These are phyloP conservation scores for Penicillium simplicissimum DNA, from an alignment of 495 filamentous ascomycete genomes.

Conservation along the genomic window DNA sequence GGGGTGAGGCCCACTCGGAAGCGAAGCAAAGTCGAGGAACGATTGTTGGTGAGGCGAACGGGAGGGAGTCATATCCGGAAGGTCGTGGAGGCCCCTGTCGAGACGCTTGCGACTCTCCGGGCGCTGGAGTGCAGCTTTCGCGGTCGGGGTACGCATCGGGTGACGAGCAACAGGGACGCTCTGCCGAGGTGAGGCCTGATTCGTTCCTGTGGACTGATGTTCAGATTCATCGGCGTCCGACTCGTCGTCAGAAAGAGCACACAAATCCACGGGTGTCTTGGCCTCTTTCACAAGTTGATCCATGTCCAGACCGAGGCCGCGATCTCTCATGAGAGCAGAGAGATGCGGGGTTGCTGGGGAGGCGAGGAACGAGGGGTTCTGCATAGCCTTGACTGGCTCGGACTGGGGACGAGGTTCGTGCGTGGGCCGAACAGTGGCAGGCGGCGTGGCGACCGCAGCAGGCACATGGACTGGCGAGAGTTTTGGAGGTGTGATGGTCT, in stretches of 20 bases:
- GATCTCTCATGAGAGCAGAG: conserved; percentile 65
- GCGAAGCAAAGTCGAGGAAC: conserved; percentile 26
- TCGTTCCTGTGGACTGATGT: conserved; percentile 49
- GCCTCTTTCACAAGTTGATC: conserved; percentile 46
- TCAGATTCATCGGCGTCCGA: conserved; percentile 50
- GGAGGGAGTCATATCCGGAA: conserved; percentile 35
- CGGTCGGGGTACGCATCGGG: conserved; percentile 59
- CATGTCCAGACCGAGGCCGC: conserved; percentile 65
- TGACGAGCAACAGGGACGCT: conserved; percentile 36
- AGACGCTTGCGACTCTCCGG: conserved; percentile 60
- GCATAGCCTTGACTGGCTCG: conserved; percentile 15
- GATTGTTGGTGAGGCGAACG: conserved; percentile 39
- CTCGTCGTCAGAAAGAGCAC: conserved; percentile 55
- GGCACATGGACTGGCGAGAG: conserved; percentile 13
- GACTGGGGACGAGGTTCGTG: conserved; percentile 16
- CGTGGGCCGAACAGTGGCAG: conserved; percentile 17
- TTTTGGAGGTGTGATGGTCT: conserved; percentile 36
- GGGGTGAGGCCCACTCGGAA: conserved; percentile 32
- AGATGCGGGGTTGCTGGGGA: conserved; percentile 76
- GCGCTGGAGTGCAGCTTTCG: conserved; percentile 52
- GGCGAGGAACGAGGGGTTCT: conserved; percentile 37
- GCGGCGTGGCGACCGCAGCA: conserved; percentile 36
- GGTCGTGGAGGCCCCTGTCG: conserved; percentile 30
- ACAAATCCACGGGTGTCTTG: conserved; percentile 25
- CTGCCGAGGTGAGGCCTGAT: conserved; percentile 31